Base-by-base conservation (phyloP, 2,329 filamentous ascomycete species). In the Xylaria multiplex region DNA sequence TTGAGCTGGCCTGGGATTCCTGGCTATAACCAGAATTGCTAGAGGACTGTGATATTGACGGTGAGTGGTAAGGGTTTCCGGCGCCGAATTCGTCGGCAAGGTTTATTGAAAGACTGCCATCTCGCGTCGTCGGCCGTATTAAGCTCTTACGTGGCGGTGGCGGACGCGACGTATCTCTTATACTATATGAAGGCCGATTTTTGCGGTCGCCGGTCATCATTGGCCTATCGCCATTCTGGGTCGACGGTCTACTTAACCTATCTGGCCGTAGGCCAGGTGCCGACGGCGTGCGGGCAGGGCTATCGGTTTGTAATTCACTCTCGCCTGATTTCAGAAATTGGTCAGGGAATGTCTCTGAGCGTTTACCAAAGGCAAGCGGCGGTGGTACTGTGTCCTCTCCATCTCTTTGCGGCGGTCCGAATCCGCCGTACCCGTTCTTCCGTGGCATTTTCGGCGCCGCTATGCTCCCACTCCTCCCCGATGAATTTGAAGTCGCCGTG, bases 11-110 rank as follows among this genome's bases (percentile, higher is more conserved):
- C n/a, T 78, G 79, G 9, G 75, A 77, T 42, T 37, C 66, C 13
- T 84, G 83, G 61, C 88, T 90, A 45, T 83, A 85, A 0, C 83
- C 85, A 2, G 90, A 92, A 50, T 84, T 84, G 19, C 85, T 88
- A 0, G 90, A 92, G 0, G 88, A 89, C 30, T 85, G 84, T 1
- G 90, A 93, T 66, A 86, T 85, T 1, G 88, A 87, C 0, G 87
- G 81, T 3, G 85, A 84, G 71, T 92, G 89, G 71, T 91, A 90
- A 0, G 88, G 86, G 71, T 90, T 90, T 40, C 85, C 83, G 27
- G 82, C 76, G 11, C 87, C 87, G 69, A 90, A 90, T 64, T 89
- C 88, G 37, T 81, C 83, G 1, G 84, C 85, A 7, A 89, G 79
- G 71, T 90, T 86, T 48, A 89, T 81, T 3, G 76, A 78, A 2